These are phyloP conservation scores for Diplodia intermedia DNA, from an alignment of 2,329 filamentous ascomycete genomes.

Conservation along the genomic window DNA sequence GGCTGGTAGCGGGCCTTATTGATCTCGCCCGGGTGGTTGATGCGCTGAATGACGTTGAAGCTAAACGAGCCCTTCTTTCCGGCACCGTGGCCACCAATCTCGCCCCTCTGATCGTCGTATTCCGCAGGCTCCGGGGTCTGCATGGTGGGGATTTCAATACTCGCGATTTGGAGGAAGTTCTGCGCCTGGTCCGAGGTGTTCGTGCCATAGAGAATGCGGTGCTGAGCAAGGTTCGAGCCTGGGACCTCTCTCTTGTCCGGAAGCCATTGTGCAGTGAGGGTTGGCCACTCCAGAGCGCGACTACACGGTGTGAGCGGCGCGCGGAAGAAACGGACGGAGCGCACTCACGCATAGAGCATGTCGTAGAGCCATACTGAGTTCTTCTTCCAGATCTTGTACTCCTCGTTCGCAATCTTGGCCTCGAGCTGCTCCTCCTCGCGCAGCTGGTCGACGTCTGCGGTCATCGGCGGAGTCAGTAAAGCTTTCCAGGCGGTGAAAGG, in stretches of 20 bases:
- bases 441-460: constrained; percentile 52
- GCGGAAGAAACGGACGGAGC: not conserved
- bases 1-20: constrained; percentile 99
- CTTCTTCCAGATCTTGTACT: constrained; percentile 99
- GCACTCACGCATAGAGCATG: constrained; percentile 79
- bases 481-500: not conserved
- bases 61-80: constrained; percentile 74
- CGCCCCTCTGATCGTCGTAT: constrained; percentile 89
- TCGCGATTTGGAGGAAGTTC: constrained; percentile 94
- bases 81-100: constrained; percentile 91
- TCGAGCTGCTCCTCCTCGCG: constrained; percentile 74
- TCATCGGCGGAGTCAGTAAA: not conserved
- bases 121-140: constrained; percentile 75
- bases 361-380: constrained; percentile 98
- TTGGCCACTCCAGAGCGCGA: constrained; percentile 95
- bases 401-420: constrained; percentile 94
- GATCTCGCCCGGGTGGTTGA: constrained; percentile 94
- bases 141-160: constrained; percentile 88
- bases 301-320: constrained; percentile 50
- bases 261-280: constrained; percentile 96
- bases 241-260: constrained; percentile 86
- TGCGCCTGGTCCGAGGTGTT: constrained; percentile 85
- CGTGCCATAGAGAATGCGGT: constrained; percentile 90
- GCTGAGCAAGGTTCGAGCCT: constrained; percentile 84
- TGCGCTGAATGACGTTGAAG: constrained; percentile 92